These are phyloP conservation scores for Trichophyton schoenleinii DNA, from an alignment of 2,329 filamentous ascomycete species.

Conservation along the genomic window DNA sequence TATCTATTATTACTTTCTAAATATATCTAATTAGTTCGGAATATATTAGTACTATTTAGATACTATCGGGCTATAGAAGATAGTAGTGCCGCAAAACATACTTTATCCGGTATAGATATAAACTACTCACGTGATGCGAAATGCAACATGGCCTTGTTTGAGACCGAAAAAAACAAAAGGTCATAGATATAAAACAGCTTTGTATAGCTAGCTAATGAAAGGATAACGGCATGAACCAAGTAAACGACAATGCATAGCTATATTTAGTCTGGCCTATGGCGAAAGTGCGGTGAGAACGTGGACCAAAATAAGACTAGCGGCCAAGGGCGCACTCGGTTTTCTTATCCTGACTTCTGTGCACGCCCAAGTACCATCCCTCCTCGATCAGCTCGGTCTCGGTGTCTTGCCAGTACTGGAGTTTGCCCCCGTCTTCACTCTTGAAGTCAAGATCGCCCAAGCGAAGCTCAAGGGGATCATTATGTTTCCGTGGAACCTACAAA, in stretches of 20 bases:
- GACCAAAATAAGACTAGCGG: background rate
- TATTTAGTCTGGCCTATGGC: background rate
- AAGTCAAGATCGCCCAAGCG: slow-evolving; percentile 66
- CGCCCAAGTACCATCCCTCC: slow-evolving; percentile 53
- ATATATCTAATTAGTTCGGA: too few species aligned
- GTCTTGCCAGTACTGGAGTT: slow-evolving; percentile 55
- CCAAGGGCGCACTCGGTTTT: slow-evolving; percentile 24
- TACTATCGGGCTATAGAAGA: too few species aligned
- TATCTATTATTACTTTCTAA: too few species aligned
- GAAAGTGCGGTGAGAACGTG: background rate
- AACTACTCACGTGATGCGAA: background rate
- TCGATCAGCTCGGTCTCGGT: slow-evolving; percentile 52
- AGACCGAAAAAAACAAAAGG: background rate
- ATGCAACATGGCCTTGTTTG: too few species aligned
- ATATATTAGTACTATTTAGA: too few species aligned
- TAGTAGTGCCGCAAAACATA: too few species aligned
- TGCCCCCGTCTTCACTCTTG: slow-evolving; percentile 52
- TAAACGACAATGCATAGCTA: too few species aligned
- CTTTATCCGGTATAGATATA: background rate
- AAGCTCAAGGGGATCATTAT: slow-evolving; percentile 25
- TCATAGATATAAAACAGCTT: background rate
- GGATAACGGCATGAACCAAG: too few species aligned
- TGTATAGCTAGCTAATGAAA: background rate
- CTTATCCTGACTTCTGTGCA: slow-evolving; percentile 20
- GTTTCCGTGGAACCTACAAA: slow-evolving; percentile 25